These are phyloP conservation scores for Asterophora lycoperdoides DNA, from an alignment of 768 basidiomycete genomes.

Conservation along the genomic window DNA sequence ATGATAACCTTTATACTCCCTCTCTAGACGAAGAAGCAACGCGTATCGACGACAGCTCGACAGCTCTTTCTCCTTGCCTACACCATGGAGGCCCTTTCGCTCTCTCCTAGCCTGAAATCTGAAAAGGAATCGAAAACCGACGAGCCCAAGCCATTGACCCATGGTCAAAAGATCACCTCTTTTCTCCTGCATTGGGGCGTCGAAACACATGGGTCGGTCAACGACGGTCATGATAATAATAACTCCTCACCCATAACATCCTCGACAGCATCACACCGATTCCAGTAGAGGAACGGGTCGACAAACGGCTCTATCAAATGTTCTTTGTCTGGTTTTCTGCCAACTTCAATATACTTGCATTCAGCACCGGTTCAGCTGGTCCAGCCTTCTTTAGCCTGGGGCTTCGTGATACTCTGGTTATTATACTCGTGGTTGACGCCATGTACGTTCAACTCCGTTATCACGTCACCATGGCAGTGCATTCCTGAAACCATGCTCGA, in stretches of 20 bases:
- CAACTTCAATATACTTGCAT: conserved; percentile 63
- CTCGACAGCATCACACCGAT: conserved; percentile 50
- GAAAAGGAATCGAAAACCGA: neutral
- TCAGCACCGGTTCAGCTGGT: conserved; percentile 57
- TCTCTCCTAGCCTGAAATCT: neutral
- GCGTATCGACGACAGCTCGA: neutral
- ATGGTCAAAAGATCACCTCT: conserved; percentile 11
- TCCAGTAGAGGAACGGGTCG: conserved; percentile 43
- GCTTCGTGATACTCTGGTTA: conserved; percentile 47
- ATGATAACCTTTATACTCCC: neutral
- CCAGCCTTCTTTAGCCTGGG: conserved; percentile 54
- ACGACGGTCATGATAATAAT: neutral
- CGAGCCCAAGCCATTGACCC: neutral
- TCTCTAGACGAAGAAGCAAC: neutral
- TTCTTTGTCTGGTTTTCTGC: conserved; percentile 73
- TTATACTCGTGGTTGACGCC: conserved; percentile 38
- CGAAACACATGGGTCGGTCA: conserved; percentile 31
- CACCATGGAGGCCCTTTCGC: neutral
- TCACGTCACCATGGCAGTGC: too few species aligned
- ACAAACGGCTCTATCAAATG: conserved; percentile 57
- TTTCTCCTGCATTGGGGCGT: conserved; percentile 28
- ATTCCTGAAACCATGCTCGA: neutral
- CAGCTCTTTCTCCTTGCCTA: neutral
- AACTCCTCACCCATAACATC: neutral
- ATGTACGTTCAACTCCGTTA: conserved; percentile 30